Conservation (phyloP, 2,329 filamentous ascomycete genomes). For the Stachybotrys echinatus region DNA sequence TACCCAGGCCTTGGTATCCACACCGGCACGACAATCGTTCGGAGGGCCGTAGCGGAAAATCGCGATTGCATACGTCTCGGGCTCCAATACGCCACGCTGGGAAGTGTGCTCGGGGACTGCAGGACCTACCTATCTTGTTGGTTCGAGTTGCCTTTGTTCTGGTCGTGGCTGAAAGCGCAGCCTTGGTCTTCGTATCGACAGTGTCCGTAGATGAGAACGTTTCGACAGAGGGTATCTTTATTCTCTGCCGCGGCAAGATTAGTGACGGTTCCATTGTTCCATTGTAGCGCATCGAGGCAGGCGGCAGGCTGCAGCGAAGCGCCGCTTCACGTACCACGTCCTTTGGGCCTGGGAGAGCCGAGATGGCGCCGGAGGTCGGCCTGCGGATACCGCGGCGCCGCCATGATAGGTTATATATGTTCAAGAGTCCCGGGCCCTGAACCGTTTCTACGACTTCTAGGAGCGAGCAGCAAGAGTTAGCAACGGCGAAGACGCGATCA, state of each 20-base stretch:
- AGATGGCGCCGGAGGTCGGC: slow-evolving; percentile 46
- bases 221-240: slow-evolving; percentile 87
- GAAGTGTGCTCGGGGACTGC: no score
- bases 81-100: no score
- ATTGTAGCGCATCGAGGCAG: background rate
- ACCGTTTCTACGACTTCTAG: slow-evolving; percentile 38
- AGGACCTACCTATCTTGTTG: slow-evolving; percentile 46
- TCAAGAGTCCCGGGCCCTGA: slow-evolving; percentile 24
- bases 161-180: slow-evolving; percentile 86
- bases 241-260: slow-evolving; percentile 49
- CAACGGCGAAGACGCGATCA: slow-evolving; percentile 6
- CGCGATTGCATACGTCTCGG: no score
- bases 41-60: no score
- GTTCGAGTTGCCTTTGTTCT: slow-evolving; percentile 47
- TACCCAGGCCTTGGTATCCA: no score
- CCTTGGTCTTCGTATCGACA: slow-evolving; percentile 89
- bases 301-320: slow-evolving; percentile 4
- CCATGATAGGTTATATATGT: slow-evolving; percentile 32
- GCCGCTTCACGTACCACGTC: slow-evolving; percentile 38
- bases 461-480: background rate
- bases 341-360: slow-evolving; percentile 52
- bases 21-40: no score
- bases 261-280: slow-evolving; percentile 6
- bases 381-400: slow-evolving; percentile 38
- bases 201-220: slow-evolving; percentile 88